Evolutionary conservation across 1,139 yeast genomes (phyloP).

Genomic region (Scheffersomyces titani): DNA sequence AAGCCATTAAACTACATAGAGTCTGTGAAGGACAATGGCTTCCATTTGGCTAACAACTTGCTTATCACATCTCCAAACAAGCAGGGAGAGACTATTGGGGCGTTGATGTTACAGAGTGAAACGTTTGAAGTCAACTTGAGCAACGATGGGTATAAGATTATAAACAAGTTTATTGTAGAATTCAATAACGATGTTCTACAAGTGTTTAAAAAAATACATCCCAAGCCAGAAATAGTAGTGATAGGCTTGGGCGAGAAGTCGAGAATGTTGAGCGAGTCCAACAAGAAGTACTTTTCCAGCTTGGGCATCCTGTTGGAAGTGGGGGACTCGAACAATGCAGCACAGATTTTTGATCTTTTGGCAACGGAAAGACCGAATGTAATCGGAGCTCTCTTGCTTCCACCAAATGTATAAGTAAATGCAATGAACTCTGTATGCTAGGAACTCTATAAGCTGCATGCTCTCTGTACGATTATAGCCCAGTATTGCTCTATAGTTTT

Average conservation of each 20-base stretch:
- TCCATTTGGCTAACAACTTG: constrained; percentile 39
- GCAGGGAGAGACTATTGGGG: constrained; percentile 48
- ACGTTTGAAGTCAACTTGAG: constrained; percentile 60
- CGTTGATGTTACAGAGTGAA: constrained; percentile 63
- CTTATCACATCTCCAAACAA: constrained; percentile 49
- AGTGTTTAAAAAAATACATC: constrained; percentile 59
- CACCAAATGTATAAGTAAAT: constrained; percentile 56
- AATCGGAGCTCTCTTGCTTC: constrained; percentile 69
- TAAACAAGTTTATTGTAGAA: constrained; percentile 46
- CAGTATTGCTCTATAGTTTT: background rate
- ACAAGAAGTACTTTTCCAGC: constrained; percentile 48
- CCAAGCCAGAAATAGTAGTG: constrained; percentile 76
- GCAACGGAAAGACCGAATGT: constrained; percentile 79
- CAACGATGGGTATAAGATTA: constrained; percentile 34
- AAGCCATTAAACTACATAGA: constrained; percentile 50
- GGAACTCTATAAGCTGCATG: constrained; percentile 3
- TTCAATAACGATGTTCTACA: constrained; percentile 44
- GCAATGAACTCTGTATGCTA: background rate
- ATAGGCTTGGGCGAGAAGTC: constrained; percentile 69
- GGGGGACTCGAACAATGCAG: constrained; percentile 67
- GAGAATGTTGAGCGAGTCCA: constrained; percentile 59
- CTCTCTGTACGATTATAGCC: constrained; percentile 4
- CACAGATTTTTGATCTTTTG: constrained; percentile 68
- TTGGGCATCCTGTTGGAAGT: constrained; percentile 72
- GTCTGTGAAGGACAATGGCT: constrained; percentile 41